Evolutionary conservation across 1,284 basidiomycete genomes (phyloP), one percentile per base, ranked within the genome.

Genomic region (Dichomitus squalens): DNA sequence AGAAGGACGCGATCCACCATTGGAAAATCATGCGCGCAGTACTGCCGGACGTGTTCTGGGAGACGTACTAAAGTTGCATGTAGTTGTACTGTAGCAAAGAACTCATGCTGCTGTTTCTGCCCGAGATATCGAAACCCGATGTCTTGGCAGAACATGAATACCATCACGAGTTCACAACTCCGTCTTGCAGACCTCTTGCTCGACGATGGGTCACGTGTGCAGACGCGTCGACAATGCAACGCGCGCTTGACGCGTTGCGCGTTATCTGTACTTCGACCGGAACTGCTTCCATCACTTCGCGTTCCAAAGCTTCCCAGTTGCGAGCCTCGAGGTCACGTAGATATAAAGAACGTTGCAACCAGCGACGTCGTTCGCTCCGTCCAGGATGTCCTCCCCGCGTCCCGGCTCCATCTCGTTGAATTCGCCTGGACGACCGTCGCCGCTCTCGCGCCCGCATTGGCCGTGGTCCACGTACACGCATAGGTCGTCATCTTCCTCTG

Each of bases 11-110:
- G 1, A 63, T 83, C 44, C 79, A 85, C 49, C 93, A 93, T 64
- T 95, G 93, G 93, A 83, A 82, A 64, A 73, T 86, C 43, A 88
- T 88, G 85, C 78, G 84, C 44, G 68, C 79, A 21, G 79, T 87
- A 20, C 66, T 88, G 59, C 79, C 82, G 0, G 77, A 85, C 62
- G 63, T 78, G 8, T 78, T 83, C 61, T 88, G 86, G 86, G 84
- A 86, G 71, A 85, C 82, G 3, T 87, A 81, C 65, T 88, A 66
- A 72, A 40, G 8, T 9, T 12, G 25, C 11, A 21, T 46, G 47
- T 58, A 52, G n/a, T 18, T 35, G 41, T 51, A 34, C 41, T 14
- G 25, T 27, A 31, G 46, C 46, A 16, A 6, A 16, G 11, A 23
- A n/a, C n/a, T n/a, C n/a, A n/a, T n/a, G n/a, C n/a, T n/a, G n/a